Base-by-base conservation (phyloP, 495 filamentous ascomycete genomes). In the Podospora tetraspora region DNA sequence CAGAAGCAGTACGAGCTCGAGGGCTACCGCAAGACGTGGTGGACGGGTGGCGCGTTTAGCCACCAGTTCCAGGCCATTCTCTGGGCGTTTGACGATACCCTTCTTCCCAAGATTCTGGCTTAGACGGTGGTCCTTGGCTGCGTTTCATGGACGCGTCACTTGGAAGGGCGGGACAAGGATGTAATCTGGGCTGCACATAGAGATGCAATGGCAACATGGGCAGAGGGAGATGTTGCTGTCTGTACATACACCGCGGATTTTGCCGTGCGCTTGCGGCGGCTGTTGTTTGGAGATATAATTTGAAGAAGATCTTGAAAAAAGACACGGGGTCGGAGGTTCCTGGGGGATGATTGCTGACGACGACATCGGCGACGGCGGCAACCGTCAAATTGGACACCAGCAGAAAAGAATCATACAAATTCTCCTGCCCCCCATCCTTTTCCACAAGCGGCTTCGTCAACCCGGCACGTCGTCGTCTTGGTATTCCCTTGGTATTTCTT, bases 21-120 rank as follows among this genome's bases (percentile, higher is more conserved):
- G 72, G 86, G 86, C 1, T 67, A 78, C n/a, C 66, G 79, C 59
- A 74, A 77, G 13, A 87, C 84, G 12, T 88, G 72, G 65, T 88
- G 81, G 66, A 87, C 85, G 0, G 86, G 86, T 1, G 84, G 83
- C 9, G 76, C 75, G 2, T 80, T 70, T 27, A 61, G 69, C 21
- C 70, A 68, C 22, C 78, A 84, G 61, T 80, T 81, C 66, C 75
- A 79, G 65, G 69, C 76, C 3, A 68, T 77, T 30, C 57, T 83
- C 22, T 82, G 81, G 79, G 66, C 79, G 29, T 84, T 80, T 72
- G 74, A 74, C 29, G 75, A 77, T 59, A 52, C 68, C 11, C 29
- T 79, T 34, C 30, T 79, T 60, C 70, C 73, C 6, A 70, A 67
- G 62, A 70, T 76, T 64, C 3, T 75, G 21, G 67, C 63, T 37